Evolutionary conservation across 257 asterid species (phyloP), one percentile per base, ranked within the genome.

Genomic region (Ocimum tenuiflorum): DNA sequence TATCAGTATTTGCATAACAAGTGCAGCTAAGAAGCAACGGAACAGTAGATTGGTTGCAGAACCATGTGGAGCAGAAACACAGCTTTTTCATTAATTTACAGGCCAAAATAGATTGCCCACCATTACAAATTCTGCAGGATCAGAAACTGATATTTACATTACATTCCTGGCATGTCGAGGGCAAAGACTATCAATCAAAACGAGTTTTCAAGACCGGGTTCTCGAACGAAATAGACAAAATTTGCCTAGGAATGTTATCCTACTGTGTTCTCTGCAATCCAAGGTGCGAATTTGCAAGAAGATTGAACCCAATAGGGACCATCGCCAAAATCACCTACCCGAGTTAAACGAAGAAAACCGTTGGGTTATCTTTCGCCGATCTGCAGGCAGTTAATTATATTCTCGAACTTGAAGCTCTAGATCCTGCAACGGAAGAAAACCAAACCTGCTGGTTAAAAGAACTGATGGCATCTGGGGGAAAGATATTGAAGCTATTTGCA

Each of bases 391-490:
- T 36, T 11, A 22, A 15, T 69, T 60, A 73, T 46, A 61, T 61
- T 66, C 75, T 73, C 36, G 41, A 60, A 45, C 74, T 69, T 33
- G 55, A 62, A 53, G 70, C 60, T 63, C 70, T 76, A 49, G 75
- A 42, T 36, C 79, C 84, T 76, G 46, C 54, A 19, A 66, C 39
- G 51, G 42, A 41, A 45, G 31, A 24, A 24, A 24, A 24, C 31
- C 31, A 24, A 43, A 60, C 51, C 17, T 10, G 60, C 63, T 54
- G 14, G 56, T 73, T 69, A 68, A 63, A 66, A 56, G 65, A 15
- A 29, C 15, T 33, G n/a, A n/a, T n/a, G n/a, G n/a, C n/a, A n/a
- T n/a, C n/a, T n/a, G n/a, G n/a, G n/a, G n/a, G n/a, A n/a, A n/a
- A n/a, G n/a, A n/a, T n/a, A n/a, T n/a, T n/a, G n/a, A n/a, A n/a